Conservation (phyloP, 805 yeast genomes). For the Candida germanica region DNA sequence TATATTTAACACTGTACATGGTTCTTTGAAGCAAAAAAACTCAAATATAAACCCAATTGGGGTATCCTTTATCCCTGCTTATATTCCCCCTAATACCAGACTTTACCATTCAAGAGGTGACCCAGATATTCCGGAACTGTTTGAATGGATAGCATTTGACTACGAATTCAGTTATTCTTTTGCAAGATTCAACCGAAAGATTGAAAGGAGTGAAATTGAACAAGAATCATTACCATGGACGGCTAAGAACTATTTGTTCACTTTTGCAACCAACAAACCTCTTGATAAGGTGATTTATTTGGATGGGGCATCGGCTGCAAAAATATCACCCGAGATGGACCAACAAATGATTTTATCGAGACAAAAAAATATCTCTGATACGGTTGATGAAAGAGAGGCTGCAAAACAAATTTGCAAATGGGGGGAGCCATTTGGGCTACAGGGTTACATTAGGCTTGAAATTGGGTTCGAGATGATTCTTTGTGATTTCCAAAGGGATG, state of each 20-base stretch:
- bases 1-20: constrained; percentile 52
- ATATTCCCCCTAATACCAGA: constrained; percentile 55
- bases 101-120: constrained; percentile 50
- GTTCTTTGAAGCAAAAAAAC: constrained; percentile 50
- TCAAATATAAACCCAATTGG: constrained; percentile 55
- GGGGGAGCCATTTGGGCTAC: constrained; percentile 52
- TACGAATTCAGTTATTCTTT: constrained; percentile 57
- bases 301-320: constrained; percentile 74
- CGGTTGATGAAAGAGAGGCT: constrained; percentile 38
- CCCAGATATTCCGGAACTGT: constrained; percentile 41
- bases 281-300: constrained; percentile 47
- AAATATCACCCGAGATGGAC: constrained; percentile 61
- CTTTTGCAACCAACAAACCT: constrained; percentile 48
- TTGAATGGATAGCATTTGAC: constrained; percentile 67
- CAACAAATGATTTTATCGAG: constrained; percentile 27
- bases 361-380: constrained; percentile 18
- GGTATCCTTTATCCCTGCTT: constrained; percentile 57
- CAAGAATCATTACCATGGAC: constrained; percentile 2
- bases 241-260: constrained; percentile 28
- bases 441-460: constrained; percentile 58
- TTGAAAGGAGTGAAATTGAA: constrained; percentile 1
- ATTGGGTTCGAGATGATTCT: constrained; percentile 59
- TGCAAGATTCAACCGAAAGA: constrained; percentile 19
- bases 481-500: constrained; percentile 54
- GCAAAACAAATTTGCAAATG: constrained; percentile 55